Evolutionary conservation across 805 yeast species (phyloP).

Genomic region (Schwanniomyces vanrijiae): DNA sequence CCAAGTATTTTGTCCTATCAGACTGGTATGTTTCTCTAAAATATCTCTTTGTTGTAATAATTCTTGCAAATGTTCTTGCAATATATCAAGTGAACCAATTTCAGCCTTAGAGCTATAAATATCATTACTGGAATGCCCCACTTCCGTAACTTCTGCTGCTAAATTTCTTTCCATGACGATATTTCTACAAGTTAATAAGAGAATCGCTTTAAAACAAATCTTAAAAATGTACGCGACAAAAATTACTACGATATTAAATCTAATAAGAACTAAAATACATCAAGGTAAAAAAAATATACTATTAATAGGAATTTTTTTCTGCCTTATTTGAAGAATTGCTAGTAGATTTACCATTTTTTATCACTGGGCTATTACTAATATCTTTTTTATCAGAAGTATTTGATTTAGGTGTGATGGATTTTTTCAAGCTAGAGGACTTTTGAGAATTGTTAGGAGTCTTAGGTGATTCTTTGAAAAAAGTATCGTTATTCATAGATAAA

Average conservation of each 20-base stretch:
- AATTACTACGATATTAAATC: conserved; percentile 3
- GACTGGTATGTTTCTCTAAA: neutral
- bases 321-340: conserved; percentile 2
- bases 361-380: neutral
- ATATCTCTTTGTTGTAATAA: neutral
- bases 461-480: conserved; percentile 1
- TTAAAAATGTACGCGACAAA: conserved; percentile 4
- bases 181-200: neutral
- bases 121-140: neutral
- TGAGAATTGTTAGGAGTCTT: neutral
- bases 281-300: neutral
- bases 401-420: neutral
- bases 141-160: neutral
- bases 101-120: neutral
- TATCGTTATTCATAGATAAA: conserved; percentile 22
- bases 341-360: conserved; percentile 4
- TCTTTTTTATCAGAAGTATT: conserved; percentile 6
- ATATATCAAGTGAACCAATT: neutral
- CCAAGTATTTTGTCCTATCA: conserved; percentile 34
- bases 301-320: neutral
- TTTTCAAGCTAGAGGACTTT: neutral
- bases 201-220: neutral
- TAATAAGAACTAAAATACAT: neutral
- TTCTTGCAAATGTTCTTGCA: neutral
- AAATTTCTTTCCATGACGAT: neutral